A percentile compares a stretch with the other conserved stretches of the same genome.
phyloP scores from a whole-genome alignment of 1,284 basidiomycete genomes.

The Exobasidium cylindrosporum region DNA sequence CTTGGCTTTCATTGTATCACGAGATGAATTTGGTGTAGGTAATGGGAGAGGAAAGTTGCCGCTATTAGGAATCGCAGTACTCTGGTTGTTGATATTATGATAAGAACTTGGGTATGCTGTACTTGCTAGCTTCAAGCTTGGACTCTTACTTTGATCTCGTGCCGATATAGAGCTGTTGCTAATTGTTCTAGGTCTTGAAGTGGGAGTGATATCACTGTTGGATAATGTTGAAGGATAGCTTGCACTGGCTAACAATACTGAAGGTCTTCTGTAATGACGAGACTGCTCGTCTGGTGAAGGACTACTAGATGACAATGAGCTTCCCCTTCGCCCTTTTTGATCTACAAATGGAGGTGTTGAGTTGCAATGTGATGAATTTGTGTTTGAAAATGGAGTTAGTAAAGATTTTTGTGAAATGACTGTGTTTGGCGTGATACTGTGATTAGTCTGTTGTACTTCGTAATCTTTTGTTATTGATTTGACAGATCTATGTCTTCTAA shows the following conservation, averaged over 20 bases:
- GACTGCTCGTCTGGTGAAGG: background rate
- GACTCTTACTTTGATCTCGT: background rate
- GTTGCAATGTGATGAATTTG: background rate
- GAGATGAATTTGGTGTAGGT: background rate
- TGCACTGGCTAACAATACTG: conserved; percentile 4
- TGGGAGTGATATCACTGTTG: background rate
- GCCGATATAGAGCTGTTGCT: background rate
- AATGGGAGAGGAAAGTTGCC: background rate
- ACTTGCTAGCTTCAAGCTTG: conserved; percentile 1
- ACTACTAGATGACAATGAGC: background rate
- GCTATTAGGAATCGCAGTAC: background rate
- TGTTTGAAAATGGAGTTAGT: background rate
- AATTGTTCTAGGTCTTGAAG: background rate
- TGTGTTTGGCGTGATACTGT: background rate
- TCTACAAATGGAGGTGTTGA: background rate
- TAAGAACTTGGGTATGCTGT: background rate
- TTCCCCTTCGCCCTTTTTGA: background rate
- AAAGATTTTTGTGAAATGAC: background rate
- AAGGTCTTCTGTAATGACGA: background rate
- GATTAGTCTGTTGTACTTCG: conserved; percentile 3
- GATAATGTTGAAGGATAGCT: conserved; percentile 5
- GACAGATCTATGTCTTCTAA: conserved; percentile 15
- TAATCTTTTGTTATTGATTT: conserved; percentile 18
- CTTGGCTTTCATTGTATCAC: background rate
- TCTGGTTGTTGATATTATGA: background rate